Conservation (phyloP, 1,284 basidiomycete species). For the Papiliotrema flavescens region DNA sequence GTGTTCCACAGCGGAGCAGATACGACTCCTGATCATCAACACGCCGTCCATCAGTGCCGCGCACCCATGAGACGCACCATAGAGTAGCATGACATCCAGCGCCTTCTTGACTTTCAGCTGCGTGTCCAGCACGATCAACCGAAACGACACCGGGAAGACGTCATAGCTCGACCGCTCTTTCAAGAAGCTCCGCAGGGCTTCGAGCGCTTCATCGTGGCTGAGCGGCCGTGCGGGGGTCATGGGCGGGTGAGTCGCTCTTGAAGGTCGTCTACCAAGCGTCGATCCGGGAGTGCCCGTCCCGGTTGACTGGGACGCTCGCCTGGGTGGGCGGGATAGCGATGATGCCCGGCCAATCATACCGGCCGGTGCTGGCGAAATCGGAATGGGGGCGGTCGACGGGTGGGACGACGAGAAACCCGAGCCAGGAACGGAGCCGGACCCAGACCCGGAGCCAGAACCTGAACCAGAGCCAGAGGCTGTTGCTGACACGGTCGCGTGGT, state of each 20-base stretch:
- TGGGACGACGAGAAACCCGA: conserved; percentile 5
- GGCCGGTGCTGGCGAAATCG: conserved; percentile 10
- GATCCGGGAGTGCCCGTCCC: conserved; percentile 3
- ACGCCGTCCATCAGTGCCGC: not conserved
- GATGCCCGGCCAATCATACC: conserved; percentile 7
- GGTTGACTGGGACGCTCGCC: conserved; percentile 14
- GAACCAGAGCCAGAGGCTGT: too few species aligned
- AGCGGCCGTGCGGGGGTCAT: conserved; percentile 24
- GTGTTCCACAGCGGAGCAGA: conserved; percentile 99
- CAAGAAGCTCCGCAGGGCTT: conserved; percentile 75
- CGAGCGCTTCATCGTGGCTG: conserved; percentile 67
- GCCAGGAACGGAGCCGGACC: not conserved
- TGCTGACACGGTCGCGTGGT: not conserved
- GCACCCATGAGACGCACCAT: conserved; percentile 57
- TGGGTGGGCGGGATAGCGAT: conserved; percentile 8
- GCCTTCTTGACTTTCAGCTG: conserved; percentile 92
- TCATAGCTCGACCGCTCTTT: conserved; percentile 85
- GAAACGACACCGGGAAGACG: conserved; percentile 91
- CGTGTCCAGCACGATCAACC: conserved; percentile 93
- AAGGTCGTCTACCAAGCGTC: conserved; percentile 34
- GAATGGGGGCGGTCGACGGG: conserved; percentile 8
- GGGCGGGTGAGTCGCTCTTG: conserved; percentile 38
- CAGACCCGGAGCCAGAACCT: too few species aligned
- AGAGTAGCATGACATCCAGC: conserved; percentile 79
- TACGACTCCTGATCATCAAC: conserved; percentile 69